Evolutionary conservation across 2,329 filamentous ascomycete species (phyloP), one percentile per base, ranked within the genome.

Genomic region (Dactylellina parvicollis): DNA sequence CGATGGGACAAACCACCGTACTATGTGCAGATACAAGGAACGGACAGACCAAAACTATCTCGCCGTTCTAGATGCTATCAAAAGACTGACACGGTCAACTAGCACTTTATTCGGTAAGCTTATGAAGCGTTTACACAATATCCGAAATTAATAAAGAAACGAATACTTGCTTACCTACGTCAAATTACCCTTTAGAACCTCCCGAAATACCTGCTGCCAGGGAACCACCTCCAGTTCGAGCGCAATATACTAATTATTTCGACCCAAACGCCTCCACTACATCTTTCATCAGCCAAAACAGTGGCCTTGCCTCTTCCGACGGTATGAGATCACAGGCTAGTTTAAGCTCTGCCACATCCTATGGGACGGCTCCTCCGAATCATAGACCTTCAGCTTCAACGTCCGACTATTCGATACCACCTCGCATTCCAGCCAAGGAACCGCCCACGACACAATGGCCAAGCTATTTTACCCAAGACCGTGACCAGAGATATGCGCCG

Each of bases 21-120:
- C 67, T 8, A 65, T 72, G 50, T 72, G 67, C 36, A 42, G 50
- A 49, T 72, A 65, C 28, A 61, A 60, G 30, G 67, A 61, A 16
- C 50, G 56, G 14, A 72, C 52, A 2, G 67, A 72, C 36, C 67
- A 72, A 30, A 72, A 72, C 12, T 72, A 72, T 42, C 46, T 72
- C 14, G 44, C 54, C 1, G 34, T 72, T 12, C 34, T 72, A 20
- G 67, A 72, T 16, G 67, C 67, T 16, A 72, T 72, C n/a, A 72
- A 65, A 40, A 46, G 30, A 16, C 9, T 72, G 18, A 65, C 67
- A 4, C 57, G 47, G 30, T 72, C 60, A 20, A 72, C 67, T 0
- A 72, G 67, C 18, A 72, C 67, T 16, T 26, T 72, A 10, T 72
- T 65, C 12, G 67, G 67, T 72, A 49, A n/a, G 49, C 20, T n/a